Evolutionary conservation across 768 basidiomycete genomes (phyloP).

Genomic region (Mycena capillaripes): DNA sequence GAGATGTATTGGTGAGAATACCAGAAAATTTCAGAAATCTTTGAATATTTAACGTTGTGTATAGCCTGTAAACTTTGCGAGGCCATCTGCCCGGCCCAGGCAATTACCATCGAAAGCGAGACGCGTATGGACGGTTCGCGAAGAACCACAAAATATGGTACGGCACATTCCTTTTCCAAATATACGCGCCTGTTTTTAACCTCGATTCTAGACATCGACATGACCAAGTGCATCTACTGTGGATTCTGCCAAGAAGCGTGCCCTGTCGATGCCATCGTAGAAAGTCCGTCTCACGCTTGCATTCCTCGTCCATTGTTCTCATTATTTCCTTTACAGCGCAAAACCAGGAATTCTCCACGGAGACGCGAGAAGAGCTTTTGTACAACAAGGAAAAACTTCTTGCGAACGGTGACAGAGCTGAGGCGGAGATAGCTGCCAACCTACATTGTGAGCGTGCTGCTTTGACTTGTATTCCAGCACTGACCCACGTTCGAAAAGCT

Average conservation of each 20-base stretch:
- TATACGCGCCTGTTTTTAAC: conserved; percentile 18
- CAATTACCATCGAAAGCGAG: conserved; percentile 99
- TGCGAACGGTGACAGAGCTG: conserved; percentile 95
- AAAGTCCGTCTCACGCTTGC: conserved; percentile 72
- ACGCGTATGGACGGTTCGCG: conserved; percentile 95
- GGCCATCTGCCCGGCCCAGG: conserved; percentile 99
- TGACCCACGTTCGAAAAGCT: conserved; percentile 59
- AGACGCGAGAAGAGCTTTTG: conserved; percentile 97
- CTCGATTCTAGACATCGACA: conserved; percentile 86
- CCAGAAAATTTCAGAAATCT: neutral
- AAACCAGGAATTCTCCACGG: conserved; percentile 98
- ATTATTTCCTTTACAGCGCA: conserved; percentile 70
- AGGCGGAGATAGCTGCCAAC: conserved; percentile 98
- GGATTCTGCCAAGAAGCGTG: conserved; percentile 99
- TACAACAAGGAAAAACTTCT: conserved; percentile 99
- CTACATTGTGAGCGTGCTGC: conserved; percentile 66
- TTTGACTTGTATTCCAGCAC: conserved; percentile 39
- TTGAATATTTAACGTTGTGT: conserved; percentile 9
- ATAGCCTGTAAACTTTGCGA: conserved; percentile 98
- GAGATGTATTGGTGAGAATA: conserved; percentile 93
- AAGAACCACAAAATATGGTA: conserved; percentile 99
- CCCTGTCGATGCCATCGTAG: conserved; percentile 99
- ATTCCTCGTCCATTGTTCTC: conserved; percentile 15
- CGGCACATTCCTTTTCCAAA: conserved; percentile 61
- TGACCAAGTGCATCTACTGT: conserved; percentile 99